Conservation (phyloP, 2,329 filamentous ascomycete genomes). For the Diplodia mutila region DNA sequence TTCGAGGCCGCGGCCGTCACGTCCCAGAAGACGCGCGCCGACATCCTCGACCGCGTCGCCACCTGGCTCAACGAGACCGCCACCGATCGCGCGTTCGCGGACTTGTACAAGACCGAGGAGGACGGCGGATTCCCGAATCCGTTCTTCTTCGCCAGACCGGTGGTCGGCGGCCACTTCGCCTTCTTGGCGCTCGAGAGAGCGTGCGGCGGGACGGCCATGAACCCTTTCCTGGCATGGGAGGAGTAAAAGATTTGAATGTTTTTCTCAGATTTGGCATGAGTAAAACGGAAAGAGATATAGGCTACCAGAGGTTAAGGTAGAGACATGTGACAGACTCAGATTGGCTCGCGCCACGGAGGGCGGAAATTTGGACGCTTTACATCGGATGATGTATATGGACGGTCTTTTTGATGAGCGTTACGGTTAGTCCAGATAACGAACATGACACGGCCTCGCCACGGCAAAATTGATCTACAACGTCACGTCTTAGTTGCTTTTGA, state of each 20-base stretch:
- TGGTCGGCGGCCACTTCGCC: constrained; percentile 84
- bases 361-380: background rate
- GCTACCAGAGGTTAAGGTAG: background rate
- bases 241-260: background rate
- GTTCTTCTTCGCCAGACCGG: constrained; percentile 79
- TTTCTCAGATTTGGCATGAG: background rate
- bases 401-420: background rate
- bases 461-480: background rate
- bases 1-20: constrained; percentile 85
- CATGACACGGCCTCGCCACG: background rate
- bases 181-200: constrained; percentile 78
- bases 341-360: background rate
- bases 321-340: background rate
- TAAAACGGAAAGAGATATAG: background rate
- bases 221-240: constrained; percentile 11
- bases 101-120: constrained; percentile 81
- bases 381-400: background rate
- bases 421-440: background rate
- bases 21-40: constrained; percentile 66
- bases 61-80: constrained; percentile 82
- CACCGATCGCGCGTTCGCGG: constrained; percentile 76
- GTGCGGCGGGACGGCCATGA: constrained; percentile 61
- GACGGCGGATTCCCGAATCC: constrained; percentile 74
- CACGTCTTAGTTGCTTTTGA: background rate
- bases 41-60: constrained; percentile 75